Conservation (phyloP, 2,329 filamentous ascomycete species). For the Fusarium nematophilum region DNA sequence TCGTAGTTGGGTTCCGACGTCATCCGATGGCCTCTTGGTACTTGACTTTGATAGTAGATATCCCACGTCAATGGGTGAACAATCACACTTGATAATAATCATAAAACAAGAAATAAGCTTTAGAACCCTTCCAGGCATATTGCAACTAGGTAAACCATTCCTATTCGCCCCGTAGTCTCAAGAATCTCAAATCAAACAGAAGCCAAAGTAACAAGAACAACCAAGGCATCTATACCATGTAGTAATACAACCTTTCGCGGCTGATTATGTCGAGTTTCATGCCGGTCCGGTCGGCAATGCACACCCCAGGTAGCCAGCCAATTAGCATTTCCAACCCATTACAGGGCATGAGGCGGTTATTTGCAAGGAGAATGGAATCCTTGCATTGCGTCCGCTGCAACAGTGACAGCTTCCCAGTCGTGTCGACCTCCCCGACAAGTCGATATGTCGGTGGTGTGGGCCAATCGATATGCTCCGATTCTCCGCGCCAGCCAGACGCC, state of each 20-base stretch:
- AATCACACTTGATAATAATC: too few relatives aligned
- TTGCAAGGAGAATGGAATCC: not conserved
- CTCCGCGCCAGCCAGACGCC: conserved; percentile 35
- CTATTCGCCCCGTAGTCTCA: conserved; percentile 30
- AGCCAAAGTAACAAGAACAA: conserved; percentile 20
- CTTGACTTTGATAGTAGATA: too few relatives aligned
- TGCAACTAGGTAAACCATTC: conserved; percentile 14
- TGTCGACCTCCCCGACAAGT: conserved; percentile 3
- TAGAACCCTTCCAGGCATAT: not conserved
- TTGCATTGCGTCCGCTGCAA: not conserved
- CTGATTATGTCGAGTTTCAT: conserved; percentile 19
- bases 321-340: not conserved
- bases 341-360: not conserved
- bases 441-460: not conserved
- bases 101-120: not conserved
- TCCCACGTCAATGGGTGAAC: too few relatives aligned
- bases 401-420: not conserved
- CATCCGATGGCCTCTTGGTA: too few relatives aligned
- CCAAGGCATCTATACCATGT: conserved; percentile 34
- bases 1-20: too few relatives aligned
- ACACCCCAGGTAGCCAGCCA: conserved; percentile 2
- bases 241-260: conserved; percentile 30
- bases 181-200: conserved; percentile 17
- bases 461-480: conserved; percentile 23
- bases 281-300: conserved; percentile 7